Percentiles rank a stretch among this genome's conserved stretches.
Evolutionary conservation across 2,329 filamentous ascomycete genomes (phyloP).

Genomic region (Botryosphaeria dothidea): DNA sequence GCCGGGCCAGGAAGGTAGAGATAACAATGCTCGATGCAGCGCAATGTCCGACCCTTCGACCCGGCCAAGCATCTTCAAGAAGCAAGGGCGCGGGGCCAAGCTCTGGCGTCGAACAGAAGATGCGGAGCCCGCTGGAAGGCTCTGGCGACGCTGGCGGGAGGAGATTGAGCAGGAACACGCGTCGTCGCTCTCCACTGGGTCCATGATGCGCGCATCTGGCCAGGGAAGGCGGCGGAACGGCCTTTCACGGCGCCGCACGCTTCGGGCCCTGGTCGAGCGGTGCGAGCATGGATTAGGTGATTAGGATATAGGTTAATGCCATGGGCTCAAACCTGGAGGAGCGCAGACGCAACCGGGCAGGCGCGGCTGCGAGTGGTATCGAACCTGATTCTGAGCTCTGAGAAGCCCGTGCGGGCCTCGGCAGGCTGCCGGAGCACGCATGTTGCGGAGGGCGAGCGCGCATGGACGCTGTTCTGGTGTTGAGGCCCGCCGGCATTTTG

Average conservation of each 20-base stretch:
- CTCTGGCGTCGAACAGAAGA: not conserved
- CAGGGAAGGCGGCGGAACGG: not conserved
- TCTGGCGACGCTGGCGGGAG: not conserved
- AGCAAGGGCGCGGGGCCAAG: conserved; percentile 7
- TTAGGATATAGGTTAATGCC: not conserved
- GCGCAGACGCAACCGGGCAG: conserved; percentile 2
- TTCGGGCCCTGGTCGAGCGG: not conserved
- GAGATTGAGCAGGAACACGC: not conserved
- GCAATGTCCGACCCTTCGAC: not conserved
- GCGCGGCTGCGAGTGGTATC: not conserved
- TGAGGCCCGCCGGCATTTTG: conserved; percentile 9
- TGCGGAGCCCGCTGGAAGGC: not conserved
- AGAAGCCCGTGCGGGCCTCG: not conserved
- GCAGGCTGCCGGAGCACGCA: not conserved
- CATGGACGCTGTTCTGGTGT: conserved; percentile 10
- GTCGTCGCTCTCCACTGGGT: not conserved
- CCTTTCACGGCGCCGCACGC: not conserved
- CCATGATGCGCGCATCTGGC: not conserved
- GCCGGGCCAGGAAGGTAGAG: not conserved
- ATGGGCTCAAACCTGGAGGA: conserved; percentile 9
- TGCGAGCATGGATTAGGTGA: not conserved
- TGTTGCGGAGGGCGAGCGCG: not conserved
- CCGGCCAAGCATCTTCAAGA: conserved; percentile 7
- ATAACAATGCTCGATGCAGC: not conserved
- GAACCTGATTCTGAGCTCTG: not conserved